Evolutionary conservation across 1,284 basidiomycete species (phyloP).

Genomic region (Ustanciosporium gigantosporum): DNA sequence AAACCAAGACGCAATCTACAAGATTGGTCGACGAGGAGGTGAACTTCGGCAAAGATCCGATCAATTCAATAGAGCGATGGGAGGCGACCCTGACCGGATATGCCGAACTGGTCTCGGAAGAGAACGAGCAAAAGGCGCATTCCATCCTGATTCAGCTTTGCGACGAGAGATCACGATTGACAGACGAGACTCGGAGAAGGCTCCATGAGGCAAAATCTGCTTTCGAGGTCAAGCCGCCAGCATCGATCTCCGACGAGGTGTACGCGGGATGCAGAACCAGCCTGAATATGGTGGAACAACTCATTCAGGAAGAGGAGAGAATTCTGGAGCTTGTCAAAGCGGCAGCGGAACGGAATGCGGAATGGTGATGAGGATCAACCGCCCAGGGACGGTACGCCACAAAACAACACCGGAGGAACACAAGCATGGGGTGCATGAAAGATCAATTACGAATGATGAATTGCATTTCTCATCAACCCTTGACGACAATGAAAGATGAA

Average conservation of each 20-base stretch:
- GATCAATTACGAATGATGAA: no score
- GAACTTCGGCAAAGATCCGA: no score
- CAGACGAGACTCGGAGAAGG: neutral
- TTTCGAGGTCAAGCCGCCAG: neutral
- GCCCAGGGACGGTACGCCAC: no score
- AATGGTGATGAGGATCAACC: constrained; percentile 31
- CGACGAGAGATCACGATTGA: neutral
- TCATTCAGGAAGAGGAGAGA: constrained; percentile 30
- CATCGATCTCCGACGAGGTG: constrained; percentile 3
- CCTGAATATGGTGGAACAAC: constrained; percentile 22
- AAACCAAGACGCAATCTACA: neutral
- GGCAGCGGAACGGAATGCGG: constrained; percentile 12
- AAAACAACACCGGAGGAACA: no score
- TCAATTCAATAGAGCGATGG: no score
- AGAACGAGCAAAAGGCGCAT: constrained; percentile 31
- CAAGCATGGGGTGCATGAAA: no score
- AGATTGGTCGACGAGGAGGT: no score
- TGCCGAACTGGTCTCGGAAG: constrained; percentile 17
- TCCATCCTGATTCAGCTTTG: constrained; percentile 5
- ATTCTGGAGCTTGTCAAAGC: constrained; percentile 21
- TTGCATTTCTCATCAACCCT: no score
- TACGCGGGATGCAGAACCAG: constrained; percentile 3
- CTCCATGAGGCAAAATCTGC: neutral
- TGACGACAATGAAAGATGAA: no score
- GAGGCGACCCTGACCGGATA: constrained; percentile 36